Evolutionary conservation across 768 basidiomycete genomes (phyloP), one percentile per base, ranked within the genome.

Genomic region (Lactarius quietus): DNA sequence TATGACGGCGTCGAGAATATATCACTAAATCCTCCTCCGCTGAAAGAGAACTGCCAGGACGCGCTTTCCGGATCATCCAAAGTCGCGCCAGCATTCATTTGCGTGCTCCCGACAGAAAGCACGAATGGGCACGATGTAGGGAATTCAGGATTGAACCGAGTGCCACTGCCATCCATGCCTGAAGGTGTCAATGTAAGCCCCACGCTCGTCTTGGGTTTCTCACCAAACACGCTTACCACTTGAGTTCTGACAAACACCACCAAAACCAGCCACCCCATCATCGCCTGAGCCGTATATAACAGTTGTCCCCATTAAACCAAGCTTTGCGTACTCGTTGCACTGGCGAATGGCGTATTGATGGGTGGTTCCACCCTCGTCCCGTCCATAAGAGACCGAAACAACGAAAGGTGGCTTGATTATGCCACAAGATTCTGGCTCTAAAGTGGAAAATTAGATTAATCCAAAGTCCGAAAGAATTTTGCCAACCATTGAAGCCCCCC

Each of bases 231-330:
- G 45, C 62, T 41, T 31, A 68, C 78, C 78, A 3, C 68, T 64
- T 2, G 74, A 31, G 51, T 73, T 69, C 38, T 82, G 65, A 66
- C 81, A 81, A 18, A 66, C 12, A 26, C 67, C 72, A 6, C 54
- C 68, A 38, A 67, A 63, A 1, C 79, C 80, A 1, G 77, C 79
- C n/a, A 82, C 81, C 55, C 81, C 80, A 36, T 70, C 70, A 63
- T 82, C 80, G n/a, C 82, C 81, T 15, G 80, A 79, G 36, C 76
- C 73, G 65, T 79, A 83, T 38, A 82, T 68, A 29, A 82, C 56
- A 5, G 81, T 78, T 23, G 71, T 52, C 56, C 80, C 79, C 71
- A 79, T 69, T 29, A 80, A 68, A 26, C 79, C 79, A 14, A 79
- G 72, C 66, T 82, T 82, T 35, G 73, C 81, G 62, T 81, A 82